phyloP scores from a whole-genome alignment of 2,329 filamentous ascomycete species.

The Penicillium vulpinum region DNA sequence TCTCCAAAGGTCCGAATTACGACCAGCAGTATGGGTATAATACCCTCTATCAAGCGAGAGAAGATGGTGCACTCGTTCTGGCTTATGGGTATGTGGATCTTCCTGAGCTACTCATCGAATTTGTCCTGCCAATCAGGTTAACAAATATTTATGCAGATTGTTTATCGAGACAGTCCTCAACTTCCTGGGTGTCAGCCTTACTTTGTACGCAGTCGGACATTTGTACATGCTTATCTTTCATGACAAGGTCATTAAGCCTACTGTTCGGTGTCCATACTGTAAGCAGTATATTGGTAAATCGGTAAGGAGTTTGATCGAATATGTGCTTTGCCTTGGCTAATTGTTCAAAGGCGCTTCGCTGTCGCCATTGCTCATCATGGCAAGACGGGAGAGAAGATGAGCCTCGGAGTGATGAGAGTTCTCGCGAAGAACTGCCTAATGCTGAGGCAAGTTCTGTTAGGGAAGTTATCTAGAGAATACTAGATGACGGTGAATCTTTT shows the following conservation, averaged over 20 bases:
- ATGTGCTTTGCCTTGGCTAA: neutral
- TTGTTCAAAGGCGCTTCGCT: constrained; percentile 46
- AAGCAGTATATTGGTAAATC: constrained; percentile 58
- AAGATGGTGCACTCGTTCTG: constrained; percentile 70
- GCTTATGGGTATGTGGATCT: constrained; percentile 61
- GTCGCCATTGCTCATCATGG: constrained; percentile 60
- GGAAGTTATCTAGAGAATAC: neutral
- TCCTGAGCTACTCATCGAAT: neutral
- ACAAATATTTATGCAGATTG: constrained; percentile 5
- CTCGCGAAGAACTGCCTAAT: neutral
- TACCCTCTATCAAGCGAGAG: constrained; percentile 66
- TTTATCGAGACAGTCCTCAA: constrained; percentile 55
- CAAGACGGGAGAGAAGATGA: constrained; percentile 56
- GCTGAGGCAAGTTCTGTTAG: neutral
- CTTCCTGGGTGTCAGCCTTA: constrained; percentile 65
- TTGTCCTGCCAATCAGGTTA: neutral
- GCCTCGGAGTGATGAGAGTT: neutral
- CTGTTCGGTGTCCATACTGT: constrained; percentile 63
- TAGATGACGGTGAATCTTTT: neutral
- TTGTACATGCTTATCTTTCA: constrained; percentile 62
- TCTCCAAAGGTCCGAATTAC: constrained; percentile 59
- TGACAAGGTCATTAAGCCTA: constrained; percentile 70
- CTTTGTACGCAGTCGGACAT: constrained; percentile 64
- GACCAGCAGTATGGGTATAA: constrained; percentile 61
- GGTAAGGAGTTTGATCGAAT: constrained; percentile 42